These are phyloP conservation scores for Pseudotulostoma volvatum DNA, from an alignment of 495 filamentous ascomycete genomes.

Conservation along the genomic window DNA sequence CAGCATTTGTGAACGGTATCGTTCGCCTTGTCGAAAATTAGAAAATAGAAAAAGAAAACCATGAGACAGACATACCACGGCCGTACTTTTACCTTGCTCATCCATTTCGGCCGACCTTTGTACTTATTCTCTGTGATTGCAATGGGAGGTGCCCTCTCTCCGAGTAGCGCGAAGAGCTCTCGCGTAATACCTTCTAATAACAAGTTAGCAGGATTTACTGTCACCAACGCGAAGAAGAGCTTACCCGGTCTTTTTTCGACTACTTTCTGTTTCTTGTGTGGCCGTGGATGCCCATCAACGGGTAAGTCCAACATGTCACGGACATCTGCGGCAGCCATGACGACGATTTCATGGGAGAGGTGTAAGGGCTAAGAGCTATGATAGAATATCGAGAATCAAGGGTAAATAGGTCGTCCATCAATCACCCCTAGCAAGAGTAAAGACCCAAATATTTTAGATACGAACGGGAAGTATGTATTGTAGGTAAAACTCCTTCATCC, in stretches of 20 bases:
- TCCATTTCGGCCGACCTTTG: conserved; percentile 43
- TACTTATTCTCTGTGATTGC: conserved; percentile 50
- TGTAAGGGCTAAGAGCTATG: too few species aligned
- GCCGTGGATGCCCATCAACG: conserved; percentile 41
- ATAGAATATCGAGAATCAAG: too few species aligned
- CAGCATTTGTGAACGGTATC: conserved; percentile 41
- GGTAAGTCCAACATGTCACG: conserved; percentile 81
- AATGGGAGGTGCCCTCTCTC: conserved; percentile 52
- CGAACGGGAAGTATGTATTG: too few species aligned
- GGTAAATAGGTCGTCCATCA: too few species aligned
- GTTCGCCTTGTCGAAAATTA: conserved; percentile 45
- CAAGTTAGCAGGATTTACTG: conserved; percentile 22
- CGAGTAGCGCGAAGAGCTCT: conserved; percentile 47
- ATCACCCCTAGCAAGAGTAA: too few species aligned
- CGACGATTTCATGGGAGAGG: conserved; percentile 6
- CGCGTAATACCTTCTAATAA: conserved; percentile 50
- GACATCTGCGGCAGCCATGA: conserved; percentile 67
- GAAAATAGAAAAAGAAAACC: conserved; percentile 34
- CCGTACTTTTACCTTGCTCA: conserved; percentile 35
- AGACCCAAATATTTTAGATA: too few species aligned
- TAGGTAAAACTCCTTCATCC: too few species aligned
- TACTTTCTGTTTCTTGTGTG: conserved; percentile 65
- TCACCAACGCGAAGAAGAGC: too few species aligned
- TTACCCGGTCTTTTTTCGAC: conserved; percentile 52
- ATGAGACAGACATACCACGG: conserved; percentile 30